phyloP scores from a whole-genome alignment of 371 early-diverging fungal species.

The Funneliformis caledonium region DNA sequence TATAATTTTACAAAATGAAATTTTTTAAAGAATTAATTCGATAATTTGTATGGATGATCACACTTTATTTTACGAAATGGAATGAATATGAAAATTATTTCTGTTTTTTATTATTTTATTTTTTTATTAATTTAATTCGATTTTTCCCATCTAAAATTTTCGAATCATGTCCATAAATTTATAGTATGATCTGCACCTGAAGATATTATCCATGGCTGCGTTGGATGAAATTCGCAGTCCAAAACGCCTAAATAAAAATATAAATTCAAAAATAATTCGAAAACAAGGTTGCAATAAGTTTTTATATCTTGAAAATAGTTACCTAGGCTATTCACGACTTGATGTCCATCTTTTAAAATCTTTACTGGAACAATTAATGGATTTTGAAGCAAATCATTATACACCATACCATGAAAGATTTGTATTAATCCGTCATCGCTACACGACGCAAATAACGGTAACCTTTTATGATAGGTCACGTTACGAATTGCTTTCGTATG shows the following conservation, averaged over 20 bases:
- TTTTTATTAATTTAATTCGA: no score
- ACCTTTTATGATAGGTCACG: conserved; percentile 84
- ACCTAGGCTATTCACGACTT: conserved; percentile 73
- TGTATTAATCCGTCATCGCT: conserved; percentile 94
- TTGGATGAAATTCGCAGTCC: conserved; percentile 91
- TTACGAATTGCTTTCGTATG: conserved; percentile 89
- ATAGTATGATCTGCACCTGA: conserved; percentile 79
- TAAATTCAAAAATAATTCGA: conserved; percentile 3
- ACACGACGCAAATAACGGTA: conserved; percentile 93
- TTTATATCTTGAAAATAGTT: conserved; percentile 28
- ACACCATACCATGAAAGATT: conserved; percentile 97
- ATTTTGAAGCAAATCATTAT: conserved; percentile 90
- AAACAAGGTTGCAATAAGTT: neutral
- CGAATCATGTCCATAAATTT: conserved; percentile 70
- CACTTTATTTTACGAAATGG: no score
- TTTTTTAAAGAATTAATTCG: no score
- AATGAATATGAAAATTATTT: no score
- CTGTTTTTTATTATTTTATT: no score
- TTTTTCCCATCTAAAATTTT: no score
- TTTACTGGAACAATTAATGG: conserved; percentile 98
- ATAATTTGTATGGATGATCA: no score
- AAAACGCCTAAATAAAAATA: conserved; percentile 65
- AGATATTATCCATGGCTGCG: conserved; percentile 95
- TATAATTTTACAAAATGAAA: no score
- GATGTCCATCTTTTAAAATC: conserved; percentile 81